Conservation (phyloP, 179 eudicot genomes). For the Amaranthus tricolor region DNA sequence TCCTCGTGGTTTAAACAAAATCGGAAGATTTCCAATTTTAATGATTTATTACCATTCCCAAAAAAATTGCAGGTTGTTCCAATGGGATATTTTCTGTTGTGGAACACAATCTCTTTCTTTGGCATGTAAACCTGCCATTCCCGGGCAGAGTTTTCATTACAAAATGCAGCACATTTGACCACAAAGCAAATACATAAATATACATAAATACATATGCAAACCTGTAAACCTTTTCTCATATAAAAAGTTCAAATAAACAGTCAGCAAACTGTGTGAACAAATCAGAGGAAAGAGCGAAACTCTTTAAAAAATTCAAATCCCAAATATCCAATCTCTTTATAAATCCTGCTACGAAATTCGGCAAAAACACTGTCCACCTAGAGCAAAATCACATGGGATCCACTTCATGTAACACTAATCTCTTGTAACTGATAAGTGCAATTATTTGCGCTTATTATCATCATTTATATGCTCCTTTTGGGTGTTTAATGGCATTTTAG, state of each 20-base stretch:
- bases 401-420: too few species aligned
- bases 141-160: background rate
- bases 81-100: background rate
- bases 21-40: background rate
- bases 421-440: too few species aligned
- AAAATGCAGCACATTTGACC: background rate
- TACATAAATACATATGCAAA: background rate
- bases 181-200: background rate
- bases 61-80: background rate
- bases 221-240: background rate
- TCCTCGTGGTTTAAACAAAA: background rate
- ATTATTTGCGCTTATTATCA: too few species aligned
- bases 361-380: too few species aligned
- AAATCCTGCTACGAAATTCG: background rate
- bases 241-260: background rate
- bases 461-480: too few species aligned
- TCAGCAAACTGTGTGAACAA: background rate
- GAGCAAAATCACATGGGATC: too few species aligned
- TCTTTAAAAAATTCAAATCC: background rate
- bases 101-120: background rate
- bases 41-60: too few species aligned
- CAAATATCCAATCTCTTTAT: background rate
- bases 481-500: too few species aligned
- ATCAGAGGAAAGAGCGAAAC: background rate
- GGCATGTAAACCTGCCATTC: background rate